phyloP scores from a whole-genome alignment of 768 basidiomycete genomes.

The Fistulinella prunicolor region DNA sequence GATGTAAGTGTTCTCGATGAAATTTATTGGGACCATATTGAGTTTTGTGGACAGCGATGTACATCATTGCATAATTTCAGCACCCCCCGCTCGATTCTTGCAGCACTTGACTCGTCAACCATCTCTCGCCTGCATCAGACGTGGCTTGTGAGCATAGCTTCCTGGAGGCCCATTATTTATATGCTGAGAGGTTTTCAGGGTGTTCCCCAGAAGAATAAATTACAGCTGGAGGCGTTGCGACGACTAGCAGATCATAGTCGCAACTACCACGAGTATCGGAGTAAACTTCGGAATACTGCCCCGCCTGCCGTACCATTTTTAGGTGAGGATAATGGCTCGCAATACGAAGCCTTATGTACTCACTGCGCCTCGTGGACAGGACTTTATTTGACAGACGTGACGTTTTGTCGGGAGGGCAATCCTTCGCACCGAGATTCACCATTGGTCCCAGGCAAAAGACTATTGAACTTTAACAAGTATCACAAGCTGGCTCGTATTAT shows the following conservation, averaged over 20 bases:
- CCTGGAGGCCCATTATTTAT: not conserved
- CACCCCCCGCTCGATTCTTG: slow-evolving; percentile 87
- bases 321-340: slow-evolving; percentile 43
- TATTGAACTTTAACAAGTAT: slow-evolving; percentile 97
- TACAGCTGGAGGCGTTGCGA: slow-evolving; percentile 74
- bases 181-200: slow-evolving; percentile 47
- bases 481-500: slow-evolving; percentile 85
- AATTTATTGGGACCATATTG: slow-evolving; percentile 8
- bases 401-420: slow-evolving; percentile 95
- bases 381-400: slow-evolving; percentile 86
- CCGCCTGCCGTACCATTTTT: slow-evolving; percentile 96
- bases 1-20: slow-evolving; percentile 56
- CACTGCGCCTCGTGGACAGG: slow-evolving; percentile 41
- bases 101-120: slow-evolving; percentile 93
- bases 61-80: slow-evolving; percentile 84
- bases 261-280: slow-evolving; percentile 90
- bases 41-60: slow-evolving; percentile 61
- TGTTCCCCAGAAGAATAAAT: slow-evolving; percentile 79
- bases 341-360: slow-evolving; percentile 5
- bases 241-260: slow-evolving; percentile 88
- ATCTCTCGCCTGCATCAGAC: slow-evolving; percentile 91
- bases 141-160: slow-evolving; percentile 70
- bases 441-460: slow-evolving; percentile 64
- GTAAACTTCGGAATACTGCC: slow-evolving; percentile 78
- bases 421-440: slow-evolving; percentile 82